A percentile compares a stretch with the other conserved stretches of the same genome.
Conservation (phyloP, 768 basidiomycete species). For the Tephrocybe sp. region DNA sequence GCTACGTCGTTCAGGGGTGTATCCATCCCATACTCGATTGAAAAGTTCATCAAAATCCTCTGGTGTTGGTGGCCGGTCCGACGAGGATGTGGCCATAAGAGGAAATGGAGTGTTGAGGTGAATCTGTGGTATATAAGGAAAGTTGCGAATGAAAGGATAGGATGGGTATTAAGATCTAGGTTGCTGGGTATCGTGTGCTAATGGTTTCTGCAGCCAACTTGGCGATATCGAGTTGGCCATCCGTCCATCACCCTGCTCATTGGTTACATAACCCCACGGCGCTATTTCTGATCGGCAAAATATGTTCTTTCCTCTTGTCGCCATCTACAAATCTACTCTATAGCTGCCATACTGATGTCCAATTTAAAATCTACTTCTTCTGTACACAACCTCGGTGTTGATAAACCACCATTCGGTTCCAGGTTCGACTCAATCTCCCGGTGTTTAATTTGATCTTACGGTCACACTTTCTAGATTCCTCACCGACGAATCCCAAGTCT, state of each 20-base stretch:
- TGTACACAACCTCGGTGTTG: conserved; percentile 53
- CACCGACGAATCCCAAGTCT: conserved; percentile 67
- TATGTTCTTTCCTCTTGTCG: not conserved
- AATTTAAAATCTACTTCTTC: conserved; percentile 51
- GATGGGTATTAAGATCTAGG: conserved; percentile 9
- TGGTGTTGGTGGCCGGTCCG: conserved; percentile 22
- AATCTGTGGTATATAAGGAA: conserved; percentile 2
- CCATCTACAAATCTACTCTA: not conserved
- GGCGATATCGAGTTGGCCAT: conserved; percentile 10
- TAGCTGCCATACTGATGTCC: not conserved
- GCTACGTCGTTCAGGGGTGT: conserved; percentile 29
- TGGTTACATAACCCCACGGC: conserved; percentile 13
- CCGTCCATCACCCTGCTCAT: conserved; percentile 5
- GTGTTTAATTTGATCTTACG: not conserved
- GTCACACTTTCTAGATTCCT: conserved; percentile 52
- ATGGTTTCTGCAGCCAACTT: conserved; percentile 12
- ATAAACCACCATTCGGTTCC: conserved; percentile 70
- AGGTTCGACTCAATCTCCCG: conserved; percentile 35
- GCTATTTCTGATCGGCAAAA: conserved; percentile 11
- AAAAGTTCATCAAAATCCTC: conserved; percentile 59
- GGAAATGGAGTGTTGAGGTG: not conserved
- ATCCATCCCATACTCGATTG: conserved; percentile 54
- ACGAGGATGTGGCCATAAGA: conserved; percentile 5
- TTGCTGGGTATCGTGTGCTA: conserved; percentile 9
- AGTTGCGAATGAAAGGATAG: not conserved